phyloP scores from a whole-genome alignment of 495 filamentous ascomycete species.

The Penicillium desertorum region DNA sequence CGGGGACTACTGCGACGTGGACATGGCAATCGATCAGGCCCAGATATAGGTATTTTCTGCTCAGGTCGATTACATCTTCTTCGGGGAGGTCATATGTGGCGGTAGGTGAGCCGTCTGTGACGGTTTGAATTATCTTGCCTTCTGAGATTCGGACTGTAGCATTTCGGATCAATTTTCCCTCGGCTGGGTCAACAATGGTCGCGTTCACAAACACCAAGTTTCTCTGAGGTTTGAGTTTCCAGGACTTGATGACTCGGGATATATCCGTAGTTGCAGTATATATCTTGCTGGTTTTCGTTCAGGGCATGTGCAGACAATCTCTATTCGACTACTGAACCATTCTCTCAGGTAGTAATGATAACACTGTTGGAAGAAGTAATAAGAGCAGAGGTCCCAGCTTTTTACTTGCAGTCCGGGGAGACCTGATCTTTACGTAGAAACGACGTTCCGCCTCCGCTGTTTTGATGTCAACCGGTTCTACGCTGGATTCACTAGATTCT shows the following conservation, averaged over 20 bases:
- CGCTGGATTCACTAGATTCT: not conserved
- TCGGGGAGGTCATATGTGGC: not conserved
- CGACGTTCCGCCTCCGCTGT: not conserved
- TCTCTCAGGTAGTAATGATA: not conserved
- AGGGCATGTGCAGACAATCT: not conserved
- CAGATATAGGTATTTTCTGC: constrained; percentile 50
- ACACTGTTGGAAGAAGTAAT: not conserved
- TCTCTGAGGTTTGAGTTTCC: constrained; percentile 28
- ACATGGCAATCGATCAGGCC: constrained; percentile 62
- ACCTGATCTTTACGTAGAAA: not conserved
- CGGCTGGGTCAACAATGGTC: constrained; percentile 32
- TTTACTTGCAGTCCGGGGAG: not conserved
- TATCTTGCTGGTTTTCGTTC: not conserved
- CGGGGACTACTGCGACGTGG: constrained; percentile 49
- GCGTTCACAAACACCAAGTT: constrained; percentile 30
- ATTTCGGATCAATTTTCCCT: constrained; percentile 27
- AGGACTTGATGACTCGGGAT: constrained; percentile 31
- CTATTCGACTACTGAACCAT: not conserved
- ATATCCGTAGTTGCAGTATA: constrained; percentile 17
- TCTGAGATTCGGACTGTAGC: constrained; percentile 26
- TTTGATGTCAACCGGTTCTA: not conserved
- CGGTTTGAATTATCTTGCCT: constrained; percentile 27
- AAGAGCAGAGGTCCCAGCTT: not conserved
- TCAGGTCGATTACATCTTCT: constrained; percentile 35
- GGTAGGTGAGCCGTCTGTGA: constrained; percentile 6